Percentiles rank a stretch among this genome's conserved stretches.
These are phyloP conservation scores for Pleurotus pulmonarius DNA, from an alignment of 768 basidiomycete species.

Conservation along the genomic window DNA sequence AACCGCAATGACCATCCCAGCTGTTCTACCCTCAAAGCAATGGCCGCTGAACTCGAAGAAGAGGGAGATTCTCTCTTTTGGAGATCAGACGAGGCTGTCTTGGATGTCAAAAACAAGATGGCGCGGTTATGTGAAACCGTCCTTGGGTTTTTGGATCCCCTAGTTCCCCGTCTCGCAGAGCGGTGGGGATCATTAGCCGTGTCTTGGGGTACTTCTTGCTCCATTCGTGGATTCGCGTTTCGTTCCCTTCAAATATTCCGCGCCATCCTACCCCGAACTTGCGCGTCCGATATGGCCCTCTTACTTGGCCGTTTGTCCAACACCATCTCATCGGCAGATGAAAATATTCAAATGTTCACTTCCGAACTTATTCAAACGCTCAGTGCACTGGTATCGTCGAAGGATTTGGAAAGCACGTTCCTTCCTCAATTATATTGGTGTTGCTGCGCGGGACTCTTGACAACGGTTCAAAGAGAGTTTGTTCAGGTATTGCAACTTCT, in stretches of 20 bases:
- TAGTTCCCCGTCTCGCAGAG: constrained; percentile 65
- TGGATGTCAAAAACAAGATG: constrained; percentile 64
- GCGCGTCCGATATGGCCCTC: constrained; percentile 68
- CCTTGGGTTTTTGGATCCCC: constrained; percentile 62
- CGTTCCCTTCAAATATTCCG: constrained; percentile 90
- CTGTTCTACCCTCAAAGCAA: constrained; percentile 45
- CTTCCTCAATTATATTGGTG: constrained; percentile 90
- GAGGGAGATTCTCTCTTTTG: constrained; percentile 59
- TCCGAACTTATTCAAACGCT: constrained; percentile 80
- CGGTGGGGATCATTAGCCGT: constrained; percentile 81
- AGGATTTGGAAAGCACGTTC: constrained; percentile 55
- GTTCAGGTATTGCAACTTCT: constrained; percentile 61
- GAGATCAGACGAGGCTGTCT: constrained; percentile 64
- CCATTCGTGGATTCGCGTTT: constrained; percentile 81
- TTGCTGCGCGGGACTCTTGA: constrained; percentile 74
- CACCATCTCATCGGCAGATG: constrained; percentile 73
- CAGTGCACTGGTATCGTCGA: constrained; percentile 51
- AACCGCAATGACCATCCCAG: constrained; percentile 50
- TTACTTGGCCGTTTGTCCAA: constrained; percentile 81
- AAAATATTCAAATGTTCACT: constrained; percentile 78
- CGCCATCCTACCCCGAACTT: constrained; percentile 68
- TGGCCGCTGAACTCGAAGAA: constrained; percentile 52
- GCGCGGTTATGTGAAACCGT: constrained; percentile 61
- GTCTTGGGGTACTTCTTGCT: constrained; percentile 83
- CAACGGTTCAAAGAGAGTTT: constrained; percentile 82